Percentiles rank a stretch among this genome's conserved stretches.
phyloP scores from a whole-genome alignment of 495 filamentous ascomycete species.

The Talaromyces wortmannii region DNA sequence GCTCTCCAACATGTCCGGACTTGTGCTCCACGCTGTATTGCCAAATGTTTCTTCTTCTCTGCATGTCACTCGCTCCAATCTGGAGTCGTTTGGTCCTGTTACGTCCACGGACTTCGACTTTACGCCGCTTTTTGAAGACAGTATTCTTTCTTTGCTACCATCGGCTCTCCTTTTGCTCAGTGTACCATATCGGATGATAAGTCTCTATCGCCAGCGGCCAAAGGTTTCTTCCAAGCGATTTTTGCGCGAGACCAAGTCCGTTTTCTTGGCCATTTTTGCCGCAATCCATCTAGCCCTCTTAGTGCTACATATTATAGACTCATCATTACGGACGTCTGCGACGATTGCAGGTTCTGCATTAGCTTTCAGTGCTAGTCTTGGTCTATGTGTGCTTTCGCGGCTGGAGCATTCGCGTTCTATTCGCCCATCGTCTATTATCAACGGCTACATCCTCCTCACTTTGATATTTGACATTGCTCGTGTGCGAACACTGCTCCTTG shows the following conservation, averaged over 20 bases:
- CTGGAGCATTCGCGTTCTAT: constrained; percentile 50
- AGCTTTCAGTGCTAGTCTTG: constrained; percentile 29
- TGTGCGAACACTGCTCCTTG: constrained; percentile 49
- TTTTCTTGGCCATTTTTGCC: constrained; percentile 1
- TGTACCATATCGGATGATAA: background rate
- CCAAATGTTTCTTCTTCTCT: no score
- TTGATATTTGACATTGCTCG: constrained; percentile 50
- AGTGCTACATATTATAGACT: background rate
- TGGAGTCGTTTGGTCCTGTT: background rate
- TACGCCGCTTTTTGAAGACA: constrained; percentile 1
- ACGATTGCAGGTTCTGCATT: constrained; percentile 43
- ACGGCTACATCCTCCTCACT: constrained; percentile 52
- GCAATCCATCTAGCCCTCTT: constrained; percentile 1
- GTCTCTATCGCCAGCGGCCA: background rate
- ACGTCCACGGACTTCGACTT: background rate
- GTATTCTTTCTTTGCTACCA: background rate
- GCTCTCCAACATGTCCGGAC: no score
- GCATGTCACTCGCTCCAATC: no score
- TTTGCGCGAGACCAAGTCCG: background rate
- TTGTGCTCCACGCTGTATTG: no score
- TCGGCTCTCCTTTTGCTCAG: background rate
- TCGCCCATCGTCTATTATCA: constrained; percentile 53
- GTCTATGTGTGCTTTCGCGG: constrained; percentile 42
- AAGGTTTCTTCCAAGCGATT: background rate
- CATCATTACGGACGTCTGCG: constrained; percentile 17